Base-by-base conservation (phyloP, 306 rosid species). In the Trifolium dubium region DNA sequence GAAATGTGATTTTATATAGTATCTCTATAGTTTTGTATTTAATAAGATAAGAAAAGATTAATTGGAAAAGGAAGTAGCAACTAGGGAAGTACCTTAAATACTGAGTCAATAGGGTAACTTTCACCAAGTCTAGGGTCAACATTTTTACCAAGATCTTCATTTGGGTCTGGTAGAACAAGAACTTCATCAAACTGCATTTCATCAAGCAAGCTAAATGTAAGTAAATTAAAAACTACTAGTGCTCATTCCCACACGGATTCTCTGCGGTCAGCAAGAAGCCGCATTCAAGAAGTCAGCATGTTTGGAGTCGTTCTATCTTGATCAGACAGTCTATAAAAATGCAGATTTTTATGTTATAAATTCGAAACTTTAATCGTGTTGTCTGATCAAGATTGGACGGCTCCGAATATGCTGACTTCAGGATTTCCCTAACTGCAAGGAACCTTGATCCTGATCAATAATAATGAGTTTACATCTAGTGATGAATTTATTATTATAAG, bases 151-250 rank as follows among this genome's bases (percentile, higher is more conserved):
- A 87, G 85, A 84, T 80, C 86, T 80, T 83, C 82, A 59, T 64
- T 76, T 29, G 88, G 85, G 55, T 86, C 86, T 17, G 88, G 74
- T 29, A 58, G 84, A 66, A 44, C 64, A 70, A 85, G 70, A 77
- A 85, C 75, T 35, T 77, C 88, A 80, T 88, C 92, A 77, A 91
- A 91, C 97, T 91, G 86, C 84, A 77, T 90, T 76, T 76, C 59
- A 46, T 64, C 53, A 75, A 71, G 35, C 62, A 77, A 58, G 23
- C 7, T 3, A 51, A 46, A 77, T 13, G 37, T 73, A 46, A 77
- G 71, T 37, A 3, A 63, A 43, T 43, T 43, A 44, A 28, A 18
- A 61, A 46, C 2, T 47, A 15, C 10, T 40, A 30, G 28, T 37
- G 46, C n/a, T 10, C 15, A 31, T 30, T 10, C 53, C 8, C 40